Evolutionary conservation across 495 filamentous ascomycete species (phyloP), one percentile per base, ranked within the genome.

Genomic region (Aspergillus diversus): DNA sequence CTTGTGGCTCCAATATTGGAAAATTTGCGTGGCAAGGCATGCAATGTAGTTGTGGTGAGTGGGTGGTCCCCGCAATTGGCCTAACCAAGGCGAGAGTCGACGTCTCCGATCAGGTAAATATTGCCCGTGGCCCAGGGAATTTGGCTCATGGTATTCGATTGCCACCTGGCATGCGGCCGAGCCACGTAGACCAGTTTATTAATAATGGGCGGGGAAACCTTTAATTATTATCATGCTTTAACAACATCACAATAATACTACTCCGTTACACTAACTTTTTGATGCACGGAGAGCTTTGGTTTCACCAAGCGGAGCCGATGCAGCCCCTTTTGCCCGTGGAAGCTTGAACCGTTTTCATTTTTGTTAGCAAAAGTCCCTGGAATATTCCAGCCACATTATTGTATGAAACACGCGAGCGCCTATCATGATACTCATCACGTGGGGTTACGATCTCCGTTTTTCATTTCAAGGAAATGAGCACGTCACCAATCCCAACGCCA

Each of bases 1-100:
- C 89, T 65, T 97, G 95, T 70, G 78, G 75, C 13, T 85, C 88
- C 17, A 91, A 92, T 52, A 86, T 98, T 27, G 95, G 96, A 47
- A 89, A 93, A 64, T 97, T 97, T 68, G 90, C 93, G 33, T 99
- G 96, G 94, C 90, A 96, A 70, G 95, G 96, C 58, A 86, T 97
- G 80, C 88, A 86, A 74, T 99, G 95, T 78, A 96, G 89, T 65
- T 98, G 95, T 74, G 87, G 88, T 42, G 84, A 89, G 35, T 97
- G 96, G 93, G 81, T 97, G 9, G 87, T 92, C 17, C 96, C 96
- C n/a, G 93, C 89, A 8, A 92, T 97, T 68, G 92, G 87, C 61
- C 77, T 97, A 59, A 87, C 91, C 39, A 90, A 87, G 73, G 88
- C 90, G 55, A 86, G 89, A 64, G 86, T 97, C 15, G 96, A 98